These are phyloP conservation scores for Guadua angustifolia DNA, from an alignment of 176 grass and related monocot species.

Conservation along the genomic window DNA sequence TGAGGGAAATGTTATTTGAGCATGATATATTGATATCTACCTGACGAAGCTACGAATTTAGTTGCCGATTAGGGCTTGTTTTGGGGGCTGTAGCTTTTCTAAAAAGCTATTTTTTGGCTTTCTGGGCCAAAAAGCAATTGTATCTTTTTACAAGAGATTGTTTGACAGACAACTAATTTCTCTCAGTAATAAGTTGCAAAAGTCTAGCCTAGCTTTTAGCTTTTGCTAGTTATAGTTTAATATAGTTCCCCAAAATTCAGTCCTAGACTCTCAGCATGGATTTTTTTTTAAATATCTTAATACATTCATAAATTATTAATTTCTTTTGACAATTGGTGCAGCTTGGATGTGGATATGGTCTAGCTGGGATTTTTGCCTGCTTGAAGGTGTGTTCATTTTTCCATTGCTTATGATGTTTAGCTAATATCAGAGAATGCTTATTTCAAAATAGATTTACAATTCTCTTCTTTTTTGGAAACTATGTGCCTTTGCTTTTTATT, in stretches of 20 bases:
- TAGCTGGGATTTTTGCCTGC: slow-evolving; percentile 88
- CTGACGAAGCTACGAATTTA: slow-evolving; percentile 4
- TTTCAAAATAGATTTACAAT: slow-evolving; percentile 26
- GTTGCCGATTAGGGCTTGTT: too few species aligned
- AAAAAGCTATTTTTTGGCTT: too few species aligned
- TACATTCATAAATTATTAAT: slow-evolving; percentile 14
- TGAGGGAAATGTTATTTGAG: neutral
- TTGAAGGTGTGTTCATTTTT: slow-evolving; percentile 71
- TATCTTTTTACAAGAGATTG: too few species aligned
- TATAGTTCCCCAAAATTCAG: neutral
- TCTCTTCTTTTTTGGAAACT: neutral
- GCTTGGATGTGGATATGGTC: slow-evolving; percentile 82
- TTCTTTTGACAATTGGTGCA: slow-evolving; percentile 57
- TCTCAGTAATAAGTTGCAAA: too few species aligned
- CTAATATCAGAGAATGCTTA: neutral
- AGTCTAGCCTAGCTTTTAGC: too few species aligned
- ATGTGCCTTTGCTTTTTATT: slow-evolving; percentile 13
- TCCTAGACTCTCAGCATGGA: neutral
- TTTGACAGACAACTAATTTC: too few species aligned
- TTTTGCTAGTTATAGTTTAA: neutral
- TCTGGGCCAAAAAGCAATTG: too few species aligned
- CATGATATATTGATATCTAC: slow-evolving; percentile 19
- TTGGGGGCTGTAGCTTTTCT: too few species aligned
- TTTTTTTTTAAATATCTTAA: neutral
- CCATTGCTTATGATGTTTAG: slow-evolving; percentile 12